Evolutionary conservation across 495 filamentous ascomycete genomes (phyloP).

Genomic region (Chaetomium tenue): DNA sequence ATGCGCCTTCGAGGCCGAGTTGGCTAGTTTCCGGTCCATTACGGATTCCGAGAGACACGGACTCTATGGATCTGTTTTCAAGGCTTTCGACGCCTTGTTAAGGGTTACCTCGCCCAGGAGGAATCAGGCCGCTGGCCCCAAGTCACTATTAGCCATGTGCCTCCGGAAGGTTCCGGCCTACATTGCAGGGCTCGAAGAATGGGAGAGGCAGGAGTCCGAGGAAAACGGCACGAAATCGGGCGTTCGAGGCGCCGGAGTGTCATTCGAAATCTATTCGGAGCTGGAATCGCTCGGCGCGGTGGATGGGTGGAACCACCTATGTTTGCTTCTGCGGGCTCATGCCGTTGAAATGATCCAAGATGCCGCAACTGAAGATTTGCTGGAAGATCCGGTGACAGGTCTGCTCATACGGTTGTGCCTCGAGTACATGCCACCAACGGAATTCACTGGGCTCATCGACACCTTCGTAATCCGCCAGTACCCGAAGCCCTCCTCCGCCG

Average conservation of each 20-base stretch:
- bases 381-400: constrained; percentile 42
- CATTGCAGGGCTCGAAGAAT: constrained; percentile 58
- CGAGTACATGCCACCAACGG: constrained; percentile 36
- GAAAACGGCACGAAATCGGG: constrained; percentile 46
- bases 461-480: constrained; percentile 37
- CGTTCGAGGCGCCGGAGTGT: constrained; percentile 39
- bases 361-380: constrained; percentile 51
- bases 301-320: constrained; percentile 65
- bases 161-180: constrained; percentile 61
- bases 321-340: constrained; percentile 63
- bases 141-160: constrained; percentile 64
- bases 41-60: constrained; percentile 15
- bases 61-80: constrained; percentile 41
- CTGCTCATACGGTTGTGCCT: constrained; percentile 46
- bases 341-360: constrained; percentile 57
- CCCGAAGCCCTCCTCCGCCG: constrained; percentile 35
- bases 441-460: constrained; percentile 44
- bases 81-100: constrained; percentile 50
- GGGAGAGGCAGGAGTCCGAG: constrained; percentile 51
- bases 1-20: constrained; percentile 26
- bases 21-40: constrained; percentile 20
- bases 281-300: constrained; percentile 59
- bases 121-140: constrained; percentile 24
- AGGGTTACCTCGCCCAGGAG: constrained; percentile 39
- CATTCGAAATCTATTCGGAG: constrained; percentile 61